Conservation (phyloP, 177 flowering plant species). For the Vitis hybrid region DNA sequence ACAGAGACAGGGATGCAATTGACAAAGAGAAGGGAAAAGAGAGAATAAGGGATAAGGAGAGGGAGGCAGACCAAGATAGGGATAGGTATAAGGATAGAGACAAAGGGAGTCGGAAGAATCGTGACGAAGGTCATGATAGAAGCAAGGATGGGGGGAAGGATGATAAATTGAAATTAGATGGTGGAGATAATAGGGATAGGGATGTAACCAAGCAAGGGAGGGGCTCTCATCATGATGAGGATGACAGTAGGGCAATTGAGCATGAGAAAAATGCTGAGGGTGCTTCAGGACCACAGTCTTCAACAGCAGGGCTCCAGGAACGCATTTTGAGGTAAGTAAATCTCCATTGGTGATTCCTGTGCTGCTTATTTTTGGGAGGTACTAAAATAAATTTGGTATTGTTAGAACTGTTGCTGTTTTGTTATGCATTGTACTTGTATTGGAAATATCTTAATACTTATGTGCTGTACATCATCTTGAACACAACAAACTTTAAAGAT, state of each 20-base stretch:
- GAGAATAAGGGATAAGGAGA: constrained; percentile 39
- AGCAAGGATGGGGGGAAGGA: constrained; percentile 36
- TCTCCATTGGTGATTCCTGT: not conserved
- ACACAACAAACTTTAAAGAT: too few relatives aligned
- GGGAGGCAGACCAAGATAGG: constrained; percentile 33
- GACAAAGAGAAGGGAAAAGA: constrained; percentile 39
- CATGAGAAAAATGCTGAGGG: constrained; percentile 24
- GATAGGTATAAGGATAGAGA: constrained; percentile 55
- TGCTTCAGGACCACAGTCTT: constrained; percentile 20
- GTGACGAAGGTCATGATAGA: constrained; percentile 40
- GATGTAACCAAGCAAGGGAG: constrained; percentile 23
- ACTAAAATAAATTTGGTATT: too few relatives aligned
- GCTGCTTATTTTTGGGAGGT: not conserved
- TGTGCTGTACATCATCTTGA: too few relatives aligned
- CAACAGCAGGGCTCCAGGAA: constrained; percentile 39
- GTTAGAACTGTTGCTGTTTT: too few relatives aligned
- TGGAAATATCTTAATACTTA: too few relatives aligned
- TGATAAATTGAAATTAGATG: constrained; percentile 20
- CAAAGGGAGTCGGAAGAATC: constrained; percentile 29
- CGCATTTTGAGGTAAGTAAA: constrained; percentile 64
- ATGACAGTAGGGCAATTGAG: constrained; percentile 16
- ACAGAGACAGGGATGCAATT: constrained; percentile 14
- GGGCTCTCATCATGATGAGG: constrained; percentile 23
- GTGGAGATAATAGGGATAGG: constrained; percentile 20
- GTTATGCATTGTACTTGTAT: too few relatives aligned